Evolutionary conservation across 2,329 filamentous ascomycete genomes (phyloP), one percentile per base, ranked within the genome.

Genomic region (Colletotrichum spinosum): DNA sequence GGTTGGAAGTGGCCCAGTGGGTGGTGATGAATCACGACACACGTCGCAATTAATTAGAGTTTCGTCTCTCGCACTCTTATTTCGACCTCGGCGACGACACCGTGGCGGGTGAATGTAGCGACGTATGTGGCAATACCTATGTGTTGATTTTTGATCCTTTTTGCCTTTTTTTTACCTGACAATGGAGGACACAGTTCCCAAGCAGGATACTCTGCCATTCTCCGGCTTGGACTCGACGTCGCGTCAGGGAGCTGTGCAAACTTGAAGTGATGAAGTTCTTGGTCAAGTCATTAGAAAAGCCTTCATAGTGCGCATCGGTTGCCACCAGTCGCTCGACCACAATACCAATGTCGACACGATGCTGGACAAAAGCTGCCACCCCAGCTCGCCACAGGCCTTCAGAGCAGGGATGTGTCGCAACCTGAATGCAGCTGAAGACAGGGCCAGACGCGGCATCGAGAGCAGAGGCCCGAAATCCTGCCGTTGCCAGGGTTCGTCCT

Each of bases 351-450:
- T 15, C 6, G 15, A 15, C 5, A 0, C 4, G 1, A n/a, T n/a
- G 39, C 39, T 42, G 13, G 39, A 42, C 9, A 42, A 10, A 1
- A 42, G 5, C 39, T 42, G 10, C 10, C 15, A 41, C 38, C 12
- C 25, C 25, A 25, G 25, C 25, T 25, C 25, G 25, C 4, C 25
- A 25, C 25, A 4, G 25, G 25, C 25, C 25, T 25, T 25, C 25
- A 25, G 25, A 25, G 25, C 25, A 25, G 2, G 10, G n/a, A 15
- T 13, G 6, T 5, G 34, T 42, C 25, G 1, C 46, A 44, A 34
- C 17, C 34, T 17, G 39, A 45, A 44, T 15, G 41, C 13, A 55
- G 61, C 61, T 55, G 44, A 39, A 51, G 41, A 39, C 51, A 52
- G 42, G 51, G 57, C 51, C 46, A 61, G 45, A 45, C 51, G 17